Percentiles rank a stretch among this genome's conserved stretches.
Conservation (phyloP, 345 rosid species). For the Boechera divaricarpa region DNA sequence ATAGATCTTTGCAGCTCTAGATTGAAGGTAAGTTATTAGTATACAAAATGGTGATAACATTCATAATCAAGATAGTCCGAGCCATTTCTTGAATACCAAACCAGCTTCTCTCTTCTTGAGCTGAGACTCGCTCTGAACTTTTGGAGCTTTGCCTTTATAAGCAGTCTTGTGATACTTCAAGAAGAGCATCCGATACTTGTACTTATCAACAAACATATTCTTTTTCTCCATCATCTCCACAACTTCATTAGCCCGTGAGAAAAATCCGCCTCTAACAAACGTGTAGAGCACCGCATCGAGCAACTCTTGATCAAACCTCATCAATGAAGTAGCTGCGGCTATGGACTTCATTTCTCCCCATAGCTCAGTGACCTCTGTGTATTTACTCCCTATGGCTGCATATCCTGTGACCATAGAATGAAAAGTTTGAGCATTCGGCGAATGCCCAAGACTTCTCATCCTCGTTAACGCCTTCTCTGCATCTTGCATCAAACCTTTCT, state of each 20-base stretch:
- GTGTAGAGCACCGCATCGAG: conserved; percentile 88
- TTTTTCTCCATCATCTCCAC: conserved; percentile 79
- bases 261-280: conserved; percentile 91
- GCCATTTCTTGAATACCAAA: conserved; percentile 76
- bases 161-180: conserved; percentile 93
- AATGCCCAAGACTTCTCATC: conserved; percentile 82
- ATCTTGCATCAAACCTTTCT: conserved; percentile 90
- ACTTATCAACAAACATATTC: conserved; percentile 87
- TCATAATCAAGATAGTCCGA: conserved; percentile 60
- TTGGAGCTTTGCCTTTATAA: conserved; percentile 86
- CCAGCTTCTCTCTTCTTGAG: conserved; percentile 80
- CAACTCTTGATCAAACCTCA: conserved; percentile 93
- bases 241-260: conserved; percentile 81
- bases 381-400: conserved; percentile 89
- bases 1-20: not conserved
- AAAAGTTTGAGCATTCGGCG: conserved; percentile 91
- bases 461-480: conserved; percentile 90
- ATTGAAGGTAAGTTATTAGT: not conserved
- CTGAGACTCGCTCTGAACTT: conserved; percentile 84
- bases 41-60: conserved; percentile 8
- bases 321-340: conserved; percentile 63
- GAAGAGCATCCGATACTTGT: conserved; percentile 81
- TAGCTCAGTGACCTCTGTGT: conserved; percentile 82
- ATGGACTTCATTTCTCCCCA: conserved; percentile 97
- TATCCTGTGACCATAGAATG: conserved; percentile 94